Percentiles rank a stretch among this genome's conserved stretches.
These are phyloP conservation scores for Hypoxylon fuscum DNA, from an alignment of 495 filamentous ascomycete species.

Conservation along the genomic window DNA sequence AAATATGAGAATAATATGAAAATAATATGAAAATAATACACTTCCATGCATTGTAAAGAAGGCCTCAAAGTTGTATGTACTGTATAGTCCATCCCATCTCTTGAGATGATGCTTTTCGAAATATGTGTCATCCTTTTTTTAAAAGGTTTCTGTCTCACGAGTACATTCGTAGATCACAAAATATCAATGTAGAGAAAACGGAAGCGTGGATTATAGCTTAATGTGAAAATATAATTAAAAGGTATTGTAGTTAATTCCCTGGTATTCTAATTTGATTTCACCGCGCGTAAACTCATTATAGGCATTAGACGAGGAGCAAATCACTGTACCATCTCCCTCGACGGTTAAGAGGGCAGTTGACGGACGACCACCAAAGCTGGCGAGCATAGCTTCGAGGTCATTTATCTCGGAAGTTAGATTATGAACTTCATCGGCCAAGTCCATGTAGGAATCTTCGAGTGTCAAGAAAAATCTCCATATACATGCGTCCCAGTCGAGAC, in stretches of 20 bases:
- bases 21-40: too few species aligned
- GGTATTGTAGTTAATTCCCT: not conserved
- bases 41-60: too few species aligned
- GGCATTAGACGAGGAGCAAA: not conserved
- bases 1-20: too few species aligned
- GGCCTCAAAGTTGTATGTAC: too few species aligned
- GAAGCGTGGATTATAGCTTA: too few species aligned
- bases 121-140: too few species aligned
- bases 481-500: conserved; percentile 9
- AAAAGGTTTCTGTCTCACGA: too few species aligned
- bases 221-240: not conserved
- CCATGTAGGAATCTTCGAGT: conserved; percentile 15
- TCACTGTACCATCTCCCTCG: not conserved
- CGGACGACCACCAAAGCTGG: not conserved
- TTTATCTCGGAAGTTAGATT: conserved; percentile 14
- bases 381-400: conserved; percentile 7
- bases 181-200: too few species aligned
- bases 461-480: conserved; percentile 4
- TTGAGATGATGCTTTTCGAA: too few species aligned
- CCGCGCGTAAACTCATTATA: not conserved
- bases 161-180: too few species aligned
- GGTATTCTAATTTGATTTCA: not conserved
- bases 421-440: conserved; percentile 1
- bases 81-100: too few species aligned
- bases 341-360: not conserved